phyloP scores from a whole-genome alignment of 2,329 filamentous ascomycete genomes.

The Sporothrix brunneoviolacea region DNA sequence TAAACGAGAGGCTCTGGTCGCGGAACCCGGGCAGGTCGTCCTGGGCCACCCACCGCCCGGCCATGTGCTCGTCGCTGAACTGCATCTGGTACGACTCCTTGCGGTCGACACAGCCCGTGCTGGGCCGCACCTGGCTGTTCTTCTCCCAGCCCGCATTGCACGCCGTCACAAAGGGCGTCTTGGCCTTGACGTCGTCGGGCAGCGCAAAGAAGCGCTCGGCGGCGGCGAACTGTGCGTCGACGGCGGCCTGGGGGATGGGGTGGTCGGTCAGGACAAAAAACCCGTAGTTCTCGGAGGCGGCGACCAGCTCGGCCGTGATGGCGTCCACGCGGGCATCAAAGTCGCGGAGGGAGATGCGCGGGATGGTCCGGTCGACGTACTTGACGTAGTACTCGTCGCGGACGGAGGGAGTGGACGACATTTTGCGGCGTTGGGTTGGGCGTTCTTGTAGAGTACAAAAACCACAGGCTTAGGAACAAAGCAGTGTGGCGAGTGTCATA shows the following conservation, averaged over 20 bases:
- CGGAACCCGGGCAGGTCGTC: slow-evolving; percentile 41
- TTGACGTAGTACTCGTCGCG: slow-evolving; percentile 23
- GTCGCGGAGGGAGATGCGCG: slow-evolving; percentile 46
- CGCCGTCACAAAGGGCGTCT: slow-evolving; percentile 43
- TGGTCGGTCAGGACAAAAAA: slow-evolving; percentile 54
- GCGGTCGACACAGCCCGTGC: slow-evolving; percentile 48
- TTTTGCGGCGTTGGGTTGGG: no score
- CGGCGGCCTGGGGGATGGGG: slow-evolving; percentile 40
- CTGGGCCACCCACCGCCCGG: slow-evolving; percentile 44
- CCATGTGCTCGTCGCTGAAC: slow-evolving; percentile 45
- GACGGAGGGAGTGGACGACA: no score
- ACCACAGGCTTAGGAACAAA: no score
- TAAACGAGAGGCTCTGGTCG: slow-evolving; percentile 40
- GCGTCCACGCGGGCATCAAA: slow-evolving; percentile 46
- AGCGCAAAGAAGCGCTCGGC: slow-evolving; percentile 49
- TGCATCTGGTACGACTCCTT: slow-evolving; percentile 59
- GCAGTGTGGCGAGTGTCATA: no score
- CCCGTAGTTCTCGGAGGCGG: slow-evolving; percentile 52
- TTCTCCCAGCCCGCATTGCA: slow-evolving; percentile 57
- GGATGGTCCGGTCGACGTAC: slow-evolving; percentile 38
- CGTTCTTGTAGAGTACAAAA: no score
- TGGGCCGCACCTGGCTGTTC: slow-evolving; percentile 49
- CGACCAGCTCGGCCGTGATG: slow-evolving; percentile 45
- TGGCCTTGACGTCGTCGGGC: slow-evolving; percentile 42
- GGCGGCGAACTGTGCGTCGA: slow-evolving; percentile 45